phyloP scores from a whole-genome alignment of 208 protist genomes.

The Acanthamoeba lenticulata region DNA sequence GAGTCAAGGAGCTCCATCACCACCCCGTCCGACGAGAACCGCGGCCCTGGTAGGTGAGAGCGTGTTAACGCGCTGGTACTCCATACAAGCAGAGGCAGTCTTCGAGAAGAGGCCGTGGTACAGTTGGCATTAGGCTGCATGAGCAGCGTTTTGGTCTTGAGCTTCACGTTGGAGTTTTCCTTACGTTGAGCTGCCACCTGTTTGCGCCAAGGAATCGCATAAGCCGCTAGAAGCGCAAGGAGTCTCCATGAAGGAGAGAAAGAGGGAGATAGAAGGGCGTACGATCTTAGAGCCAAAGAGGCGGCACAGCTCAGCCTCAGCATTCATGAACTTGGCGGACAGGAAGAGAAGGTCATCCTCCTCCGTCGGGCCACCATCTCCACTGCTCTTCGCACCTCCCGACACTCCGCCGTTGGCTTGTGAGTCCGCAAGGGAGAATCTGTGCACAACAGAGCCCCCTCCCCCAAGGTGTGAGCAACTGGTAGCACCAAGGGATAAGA shows the following conservation, averaged over 20 bases:
- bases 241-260: too few relatives aligned
- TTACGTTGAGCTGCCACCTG: background rate
- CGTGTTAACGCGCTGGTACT: background rate
- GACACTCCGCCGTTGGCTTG: too few relatives aligned
- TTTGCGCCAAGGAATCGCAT: too few relatives aligned
- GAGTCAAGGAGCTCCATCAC: slow-evolving; percentile 6
- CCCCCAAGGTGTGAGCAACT: too few relatives aligned
- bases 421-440: background rate
- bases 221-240: background rate
- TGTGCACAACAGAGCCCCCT: too few relatives aligned
- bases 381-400: background rate
- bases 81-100: background rate
- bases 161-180: background rate
- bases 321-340: slow-evolving; percentile 34
- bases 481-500: too few relatives aligned
- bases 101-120: background rate
- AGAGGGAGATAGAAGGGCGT: background rate
- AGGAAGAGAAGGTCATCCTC: background rate
- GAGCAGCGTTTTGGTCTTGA: slow-evolving; percentile 20
- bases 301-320: slow-evolving; percentile 19
- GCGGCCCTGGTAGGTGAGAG: background rate
- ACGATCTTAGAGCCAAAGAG: slow-evolving; percentile 55
- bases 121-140: slow-evolving; percentile 12
- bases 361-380: background rate
- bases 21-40: background rate